These are phyloP conservation scores for Somion occarium DNA, from an alignment of 1,284 basidiomycete genomes.

Conservation along the genomic window DNA sequence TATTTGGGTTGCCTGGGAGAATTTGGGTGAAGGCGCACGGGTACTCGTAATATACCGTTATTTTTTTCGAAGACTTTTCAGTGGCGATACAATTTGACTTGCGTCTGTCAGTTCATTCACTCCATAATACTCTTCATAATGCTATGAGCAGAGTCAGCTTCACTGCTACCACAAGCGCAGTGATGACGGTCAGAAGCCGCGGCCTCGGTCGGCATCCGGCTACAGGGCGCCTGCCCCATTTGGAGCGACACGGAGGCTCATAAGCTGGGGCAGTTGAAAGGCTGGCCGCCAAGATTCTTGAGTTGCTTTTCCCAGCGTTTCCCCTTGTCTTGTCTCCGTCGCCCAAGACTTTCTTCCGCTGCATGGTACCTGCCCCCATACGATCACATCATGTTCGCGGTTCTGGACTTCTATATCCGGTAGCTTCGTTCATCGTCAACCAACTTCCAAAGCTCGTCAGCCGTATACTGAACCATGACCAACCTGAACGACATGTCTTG, in stretches of 20 bases:
- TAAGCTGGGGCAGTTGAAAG: not conserved
- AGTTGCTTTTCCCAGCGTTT: no score
- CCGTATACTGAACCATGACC: conserved; percentile 2
- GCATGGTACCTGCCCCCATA: conserved; percentile 17
- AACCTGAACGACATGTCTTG: conserved; percentile 7
- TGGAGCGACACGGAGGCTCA: no score
- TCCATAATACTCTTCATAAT: no score
- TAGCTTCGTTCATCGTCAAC: conserved; percentile 12
- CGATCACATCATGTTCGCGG: conserved; percentile 8
- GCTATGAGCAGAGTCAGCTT: no score
- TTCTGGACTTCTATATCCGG: conserved; percentile 11
- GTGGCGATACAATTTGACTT: no score
- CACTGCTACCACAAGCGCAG: no score
- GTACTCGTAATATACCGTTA: conserved; percentile 3
- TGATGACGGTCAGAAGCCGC: no score
- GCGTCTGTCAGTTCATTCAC: no score
- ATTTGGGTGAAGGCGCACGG: conserved; percentile 30
- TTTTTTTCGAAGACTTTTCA: no score
- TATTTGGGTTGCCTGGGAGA: conserved; percentile 32
- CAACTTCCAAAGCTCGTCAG: conserved; percentile 12
- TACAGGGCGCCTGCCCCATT: no score
- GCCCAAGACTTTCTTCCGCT: not conserved
- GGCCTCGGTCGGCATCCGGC: no score
- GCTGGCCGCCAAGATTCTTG: no score
- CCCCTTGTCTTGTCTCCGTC: not conserved